These are phyloP conservation scores for Pythium utonaiense DNA, from an alignment of 352 stramenopile genomes.

Conservation along the genomic window DNA sequence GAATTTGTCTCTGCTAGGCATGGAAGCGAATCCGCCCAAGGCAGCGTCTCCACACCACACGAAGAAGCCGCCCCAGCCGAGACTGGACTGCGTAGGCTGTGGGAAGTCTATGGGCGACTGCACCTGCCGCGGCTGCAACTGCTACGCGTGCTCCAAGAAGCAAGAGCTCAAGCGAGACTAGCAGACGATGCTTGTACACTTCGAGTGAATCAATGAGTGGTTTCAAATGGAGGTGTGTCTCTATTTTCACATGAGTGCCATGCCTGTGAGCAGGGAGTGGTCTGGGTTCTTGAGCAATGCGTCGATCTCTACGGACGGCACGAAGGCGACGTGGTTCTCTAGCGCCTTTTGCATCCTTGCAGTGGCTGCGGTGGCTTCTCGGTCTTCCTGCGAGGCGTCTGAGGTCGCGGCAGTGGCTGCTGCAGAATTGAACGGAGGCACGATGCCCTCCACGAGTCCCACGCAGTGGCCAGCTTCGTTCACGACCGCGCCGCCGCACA, in stretches of 20 bases:
- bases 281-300: conserved; percentile 41
- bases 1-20: neutral
- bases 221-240: neutral
- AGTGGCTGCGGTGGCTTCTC: conserved; percentile 25
- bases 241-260: conserved; percentile 10
- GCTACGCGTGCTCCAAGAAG: conserved; percentile 19
- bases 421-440: conserved; percentile 34
- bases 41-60: neutral
- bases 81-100: conserved; percentile 11
- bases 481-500: conserved; percentile 75
- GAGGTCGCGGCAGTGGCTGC: conserved; percentile 5
- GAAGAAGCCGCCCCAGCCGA: neutral
- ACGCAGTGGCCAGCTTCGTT: conserved; percentile 40
- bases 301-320: conserved; percentile 45
- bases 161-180: conserved; percentile 5
- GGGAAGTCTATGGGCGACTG: conserved; percentile 20
- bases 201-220: no score
- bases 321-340: conserved; percentile 66
- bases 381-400: conserved; percentile 23
- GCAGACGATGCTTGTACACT: no score
- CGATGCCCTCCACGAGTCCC: conserved; percentile 76
- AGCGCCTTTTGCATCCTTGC: conserved; percentile 61
- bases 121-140: conserved; percentile 33
- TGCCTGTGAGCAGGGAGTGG: conserved; percentile 20
- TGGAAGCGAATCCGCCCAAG: neutral